Percentiles rank a stretch among this genome's conserved stretches.
Evolutionary conservation across 1,284 basidiomycete genomes (phyloP).

Genomic region (Sanghuangporus weigelae): DNA sequence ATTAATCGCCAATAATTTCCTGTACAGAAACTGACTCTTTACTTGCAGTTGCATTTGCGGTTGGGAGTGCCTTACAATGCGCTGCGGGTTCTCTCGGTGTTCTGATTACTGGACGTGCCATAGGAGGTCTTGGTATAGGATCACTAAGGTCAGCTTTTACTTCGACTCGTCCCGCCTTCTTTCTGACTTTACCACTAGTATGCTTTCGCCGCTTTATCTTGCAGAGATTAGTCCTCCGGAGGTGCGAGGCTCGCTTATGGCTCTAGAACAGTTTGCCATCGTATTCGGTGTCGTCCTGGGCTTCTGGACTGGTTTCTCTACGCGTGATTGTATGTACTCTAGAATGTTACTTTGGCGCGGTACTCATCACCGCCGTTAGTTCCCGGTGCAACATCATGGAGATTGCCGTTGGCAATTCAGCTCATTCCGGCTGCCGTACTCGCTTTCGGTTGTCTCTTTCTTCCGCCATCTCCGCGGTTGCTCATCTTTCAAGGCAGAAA

Average conservation of each 20-base stretch:
- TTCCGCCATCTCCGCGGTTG: conserved; percentile 71
- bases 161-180: background rate
- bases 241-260: conserved; percentile 73
- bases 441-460: conserved; percentile 53
- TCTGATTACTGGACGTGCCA: conserved; percentile 60
- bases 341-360: background rate
- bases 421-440: conserved; percentile 65
- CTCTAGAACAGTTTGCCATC: conserved; percentile 76
- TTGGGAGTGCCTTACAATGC: conserved; percentile 68
- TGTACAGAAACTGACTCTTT: background rate
- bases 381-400: conserved; percentile 61
- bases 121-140: conserved; percentile 78
- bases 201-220: conserved; percentile 77
- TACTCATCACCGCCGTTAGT: background rate
- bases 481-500: conserved; percentile 52
- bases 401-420: conserved; percentile 70
- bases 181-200: conserved; percentile 35
- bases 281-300: conserved; percentile 73
- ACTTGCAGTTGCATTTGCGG: conserved; percentile 55
- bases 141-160: conserved; percentile 52
- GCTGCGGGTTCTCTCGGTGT: conserved; percentile 49
- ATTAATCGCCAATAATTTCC: background rate
- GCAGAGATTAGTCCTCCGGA: conserved; percentile 80
- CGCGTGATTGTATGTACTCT: conserved; percentile 48
- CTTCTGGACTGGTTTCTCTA: conserved; percentile 77